Conservation (phyloP, 1,284 basidiomycete species). For the Sparassis latifolia region DNA sequence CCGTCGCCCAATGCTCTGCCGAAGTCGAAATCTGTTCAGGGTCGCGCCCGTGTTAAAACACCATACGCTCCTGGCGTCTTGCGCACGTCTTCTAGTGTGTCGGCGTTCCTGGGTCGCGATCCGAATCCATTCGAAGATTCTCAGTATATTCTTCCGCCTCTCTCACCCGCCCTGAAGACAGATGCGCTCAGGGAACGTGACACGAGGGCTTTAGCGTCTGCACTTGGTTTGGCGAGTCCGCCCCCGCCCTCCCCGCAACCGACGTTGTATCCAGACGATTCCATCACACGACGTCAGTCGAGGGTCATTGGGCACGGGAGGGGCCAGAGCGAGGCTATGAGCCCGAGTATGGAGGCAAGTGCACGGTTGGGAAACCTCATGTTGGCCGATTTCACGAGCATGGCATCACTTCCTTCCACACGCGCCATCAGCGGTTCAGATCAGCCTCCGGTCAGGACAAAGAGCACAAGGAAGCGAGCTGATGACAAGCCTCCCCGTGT, state of each 20-base stretch:
- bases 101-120: slow-evolving; percentile 3
- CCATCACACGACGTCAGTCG: slow-evolving; percentile 33
- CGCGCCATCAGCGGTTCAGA: slow-evolving; percentile 20
- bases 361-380: slow-evolving; percentile 52
- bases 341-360: slow-evolving; percentile 32
- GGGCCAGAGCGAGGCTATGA: slow-evolving; percentile 19
- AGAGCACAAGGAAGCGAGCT: slow-evolving; percentile 25
- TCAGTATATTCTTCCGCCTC: slow-evolving; percentile 22
- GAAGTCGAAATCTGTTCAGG: slow-evolving; percentile 28
- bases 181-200: slow-evolving; percentile 41
- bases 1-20: slow-evolving; percentile 13
- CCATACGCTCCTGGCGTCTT: slow-evolving; percentile 52
- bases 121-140: slow-evolving; percentile 26
- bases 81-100: slow-evolving; percentile 39
- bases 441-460: slow-evolving; percentile 2
- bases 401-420: slow-evolving; percentile 22
- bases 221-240: slow-evolving; percentile 40
- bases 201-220: slow-evolving; percentile 45
- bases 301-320: slow-evolving; percentile 8
- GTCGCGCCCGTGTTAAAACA: slow-evolving; percentile 60
- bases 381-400: slow-evolving; percentile 45
- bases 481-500: slow-evolving; percentile 68
- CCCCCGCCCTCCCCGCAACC: slow-evolving; percentile 41
- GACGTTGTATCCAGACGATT: slow-evolving; percentile 66
- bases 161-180: slow-evolving; percentile 32